Base-by-base conservation (phyloP, 2,329 filamentous ascomycete genomes). In the Geosmithia putterillii region DNA sequence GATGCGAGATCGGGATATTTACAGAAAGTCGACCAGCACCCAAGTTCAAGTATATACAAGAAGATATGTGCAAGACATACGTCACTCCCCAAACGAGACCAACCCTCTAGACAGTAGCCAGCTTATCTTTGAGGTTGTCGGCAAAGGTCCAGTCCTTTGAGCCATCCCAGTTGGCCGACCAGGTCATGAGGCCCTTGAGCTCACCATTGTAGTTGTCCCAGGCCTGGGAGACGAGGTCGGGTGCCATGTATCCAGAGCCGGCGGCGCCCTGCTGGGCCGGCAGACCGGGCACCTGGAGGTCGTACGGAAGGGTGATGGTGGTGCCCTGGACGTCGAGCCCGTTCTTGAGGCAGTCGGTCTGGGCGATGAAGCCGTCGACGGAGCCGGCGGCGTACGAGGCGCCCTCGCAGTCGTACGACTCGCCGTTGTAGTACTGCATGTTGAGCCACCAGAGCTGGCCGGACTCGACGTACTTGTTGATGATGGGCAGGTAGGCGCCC, bases 361-460 rank as follows among this genome's bases (percentile, higher is more conserved):
- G 59, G 9, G 59, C 59, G 40, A 57, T 46, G 48, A 61, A 61
- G 10, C 59, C 59, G 14, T 51, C 42, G 23, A 58, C 52, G 7
- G 54, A 57, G 23, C 58, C 58, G 10, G 57, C 56, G 2, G 50
- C 12, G 48, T 60, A 60, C 3, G 57, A 57, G 43, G 58, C 54
- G 42, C 54, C 59, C 0, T 48, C 44, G 51, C 59, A 61, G 46
- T 54, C 59, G 48, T 61, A 61, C 55, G 58, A 58, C n/a, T 52
- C 57, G 48, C 58, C 59, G 47, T 61, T 61, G 54, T 61, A 61
- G 44, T 61, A 61, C 46, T 61, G 59, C 59, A 59, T 59, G 51
- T 58, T 61, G 6, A 61, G 41, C 59, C 59, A 61, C 59, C 59
- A 61, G 32, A 61, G 49, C 2, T 58, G 54, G 42, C 57, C 57